These are phyloP conservation scores for Parachaetomium inaequale DNA, from an alignment of 495 filamentous ascomycete genomes.

Conservation along the genomic window DNA sequence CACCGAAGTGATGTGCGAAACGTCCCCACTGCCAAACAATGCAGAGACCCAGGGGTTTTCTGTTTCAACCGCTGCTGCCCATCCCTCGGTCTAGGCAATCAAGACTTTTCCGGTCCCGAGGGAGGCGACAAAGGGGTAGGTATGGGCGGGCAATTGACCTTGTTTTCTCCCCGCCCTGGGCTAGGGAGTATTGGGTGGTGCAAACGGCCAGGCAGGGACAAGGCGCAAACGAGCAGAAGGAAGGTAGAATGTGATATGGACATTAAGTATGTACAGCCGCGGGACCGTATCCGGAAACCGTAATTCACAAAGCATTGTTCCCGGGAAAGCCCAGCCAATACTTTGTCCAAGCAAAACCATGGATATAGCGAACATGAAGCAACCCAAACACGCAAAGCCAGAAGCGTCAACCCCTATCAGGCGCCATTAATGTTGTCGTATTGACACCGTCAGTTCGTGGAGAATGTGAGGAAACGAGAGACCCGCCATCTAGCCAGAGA, in stretches of 20 bases:
- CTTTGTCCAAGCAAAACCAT: slow-evolving; percentile 1
- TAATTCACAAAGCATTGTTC: neutral
- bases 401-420: slow-evolving; percentile 23
- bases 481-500: slow-evolving; percentile 12
- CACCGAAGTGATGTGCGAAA: no score
- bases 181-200: neutral
- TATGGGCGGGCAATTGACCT: neutral
- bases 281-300: neutral
- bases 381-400: slow-evolving; percentile 12
- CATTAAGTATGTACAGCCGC: slow-evolving; percentile 3
- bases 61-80: no score
- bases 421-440: slow-evolving; percentile 12
- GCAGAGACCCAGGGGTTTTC: no score
- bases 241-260: neutral
- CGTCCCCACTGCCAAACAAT: no score
- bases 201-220: neutral
- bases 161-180: neutral
- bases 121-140: neutral
- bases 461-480: slow-evolving; percentile 14
- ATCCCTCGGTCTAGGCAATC: no score
- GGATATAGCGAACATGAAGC: slow-evolving; percentile 7
- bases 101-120: no score
- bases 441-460: slow-evolving; percentile 22
- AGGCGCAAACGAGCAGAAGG: neutral
- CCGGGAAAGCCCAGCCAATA: neutral